phyloP scores from a whole-genome alignment of 345 rosid genomes.

The Anacardium occidentale region DNA sequence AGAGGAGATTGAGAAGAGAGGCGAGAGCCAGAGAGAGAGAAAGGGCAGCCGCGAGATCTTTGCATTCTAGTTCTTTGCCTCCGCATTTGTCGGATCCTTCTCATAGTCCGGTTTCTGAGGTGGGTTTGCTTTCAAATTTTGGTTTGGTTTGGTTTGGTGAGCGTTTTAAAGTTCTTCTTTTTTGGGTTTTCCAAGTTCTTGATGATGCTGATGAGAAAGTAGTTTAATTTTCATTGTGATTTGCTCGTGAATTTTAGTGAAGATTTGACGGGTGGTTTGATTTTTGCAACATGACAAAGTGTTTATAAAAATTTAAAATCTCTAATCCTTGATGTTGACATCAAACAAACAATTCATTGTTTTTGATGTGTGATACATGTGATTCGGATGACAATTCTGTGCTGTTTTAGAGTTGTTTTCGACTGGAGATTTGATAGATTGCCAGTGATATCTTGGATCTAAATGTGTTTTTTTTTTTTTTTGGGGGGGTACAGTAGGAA shows the following conservation, averaged over 20 bases:
- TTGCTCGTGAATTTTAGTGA: no score
- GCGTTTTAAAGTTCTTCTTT: no score
- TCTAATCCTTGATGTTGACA: not conserved
- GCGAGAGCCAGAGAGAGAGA: slow-evolving; percentile 46
- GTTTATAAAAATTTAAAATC: no score
- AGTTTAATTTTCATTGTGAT: no score
- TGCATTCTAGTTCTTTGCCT: slow-evolving; percentile 75
- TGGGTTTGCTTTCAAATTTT: slow-evolving; percentile 25
- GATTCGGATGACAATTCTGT: not conserved
- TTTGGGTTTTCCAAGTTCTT: no score
- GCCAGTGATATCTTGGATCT: not conserved
- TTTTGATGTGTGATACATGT: not conserved
- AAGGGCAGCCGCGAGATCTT: slow-evolving; percentile 44
- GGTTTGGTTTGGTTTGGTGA: not conserved
- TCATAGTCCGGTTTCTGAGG: slow-evolving; percentile 95
- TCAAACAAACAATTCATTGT: not conserved
- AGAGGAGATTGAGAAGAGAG: slow-evolving; percentile 50
- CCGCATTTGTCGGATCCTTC: slow-evolving; percentile 96
- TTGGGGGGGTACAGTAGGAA: no score
- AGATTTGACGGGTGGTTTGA: no score
- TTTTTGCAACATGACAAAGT: no score
- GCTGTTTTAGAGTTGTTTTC: not conserved
- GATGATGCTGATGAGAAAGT: no score
- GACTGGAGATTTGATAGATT: not conserved
- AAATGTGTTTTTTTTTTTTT: not conserved